A percentile compares a stretch with the other conserved stretches of the same genome.
phyloP scores from a whole-genome alignment of 176 grass and related monocot species.

The Musa schizocarpa region DNA sequence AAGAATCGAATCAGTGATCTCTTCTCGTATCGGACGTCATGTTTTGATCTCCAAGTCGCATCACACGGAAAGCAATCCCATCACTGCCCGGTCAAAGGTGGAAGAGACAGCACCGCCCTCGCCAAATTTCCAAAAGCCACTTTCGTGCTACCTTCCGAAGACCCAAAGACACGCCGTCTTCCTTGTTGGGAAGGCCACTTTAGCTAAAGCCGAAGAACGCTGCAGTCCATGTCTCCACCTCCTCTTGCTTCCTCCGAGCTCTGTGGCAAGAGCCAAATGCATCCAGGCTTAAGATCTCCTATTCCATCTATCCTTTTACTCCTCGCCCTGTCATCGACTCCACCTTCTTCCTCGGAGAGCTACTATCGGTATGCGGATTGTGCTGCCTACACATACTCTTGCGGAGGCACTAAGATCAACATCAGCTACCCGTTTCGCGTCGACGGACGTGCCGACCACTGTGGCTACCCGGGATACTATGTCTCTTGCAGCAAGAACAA shows the following conservation, averaged over 20 bases:
- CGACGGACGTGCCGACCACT: background rate
- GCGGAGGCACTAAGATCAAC: background rate
- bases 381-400: background rate
- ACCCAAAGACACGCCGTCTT: background rate
- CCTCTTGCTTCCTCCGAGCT: background rate
- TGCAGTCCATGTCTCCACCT: background rate
- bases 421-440: conserved; percentile 32
- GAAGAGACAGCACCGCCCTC: background rate
- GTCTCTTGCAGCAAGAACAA: background rate
- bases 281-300: background rate
- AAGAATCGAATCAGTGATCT: background rate
- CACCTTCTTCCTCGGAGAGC: background rate
- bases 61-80: background rate
- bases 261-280: background rate
- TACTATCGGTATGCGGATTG: background rate
- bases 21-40: background rate
- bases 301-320: background rate
- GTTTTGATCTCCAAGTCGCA: background rate
- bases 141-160: background rate
- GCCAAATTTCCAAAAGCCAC: background rate
- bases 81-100: background rate
- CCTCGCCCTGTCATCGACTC: background rate
- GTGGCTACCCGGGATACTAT: conserved; percentile 24
- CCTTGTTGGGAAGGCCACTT: too few species aligned
- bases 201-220: background rate